These are phyloP conservation scores for Moniliophthora roreri DNA, from an alignment of 1,284 basidiomycete species.

Conservation along the genomic window DNA sequence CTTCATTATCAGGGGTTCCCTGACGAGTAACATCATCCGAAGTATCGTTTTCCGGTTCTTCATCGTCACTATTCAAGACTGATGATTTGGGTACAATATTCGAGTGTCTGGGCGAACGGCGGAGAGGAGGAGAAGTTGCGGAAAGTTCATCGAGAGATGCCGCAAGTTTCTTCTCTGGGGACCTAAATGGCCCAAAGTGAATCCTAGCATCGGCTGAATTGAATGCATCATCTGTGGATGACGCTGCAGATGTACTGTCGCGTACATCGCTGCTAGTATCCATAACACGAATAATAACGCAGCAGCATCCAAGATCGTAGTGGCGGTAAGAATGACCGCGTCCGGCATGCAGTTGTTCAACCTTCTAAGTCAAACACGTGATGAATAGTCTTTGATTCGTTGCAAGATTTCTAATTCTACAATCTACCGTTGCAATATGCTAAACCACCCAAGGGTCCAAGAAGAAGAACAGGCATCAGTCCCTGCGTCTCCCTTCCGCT, in stretches of 20 bases:
- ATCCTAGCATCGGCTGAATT: conserved; percentile 33
- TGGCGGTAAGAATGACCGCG: not conserved
- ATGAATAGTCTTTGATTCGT: too few relatives aligned
- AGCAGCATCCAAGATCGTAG: not conserved
- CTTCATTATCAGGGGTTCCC: conserved; percentile 16
- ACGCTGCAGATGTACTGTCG: not conserved
- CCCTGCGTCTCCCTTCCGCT: too few relatives aligned
- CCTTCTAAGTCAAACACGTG: too few relatives aligned
- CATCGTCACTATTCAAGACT: conserved; percentile 17
- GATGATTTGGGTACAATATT: conserved; percentile 28
- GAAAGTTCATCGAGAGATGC: conserved; percentile 28
- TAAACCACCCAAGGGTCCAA: too few relatives aligned
- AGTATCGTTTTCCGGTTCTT: conserved; percentile 31
- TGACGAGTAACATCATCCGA: conserved; percentile 25
- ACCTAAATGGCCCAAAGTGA: conserved; percentile 53
- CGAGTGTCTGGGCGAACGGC: conserved; percentile 53
- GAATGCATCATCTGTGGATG: not conserved
- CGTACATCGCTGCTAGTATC: not conserved
- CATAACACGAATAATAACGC: not conserved
- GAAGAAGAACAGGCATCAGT: too few relatives aligned
- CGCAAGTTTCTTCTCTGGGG: conserved; percentile 50
- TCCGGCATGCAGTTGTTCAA: not conserved
- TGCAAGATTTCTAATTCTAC: too few relatives aligned
- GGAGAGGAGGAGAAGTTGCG: conserved; percentile 30
- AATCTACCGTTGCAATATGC: too few relatives aligned